Conservation (phyloP, 148 eudicot species). For the Selenicereus undatus region DNA sequence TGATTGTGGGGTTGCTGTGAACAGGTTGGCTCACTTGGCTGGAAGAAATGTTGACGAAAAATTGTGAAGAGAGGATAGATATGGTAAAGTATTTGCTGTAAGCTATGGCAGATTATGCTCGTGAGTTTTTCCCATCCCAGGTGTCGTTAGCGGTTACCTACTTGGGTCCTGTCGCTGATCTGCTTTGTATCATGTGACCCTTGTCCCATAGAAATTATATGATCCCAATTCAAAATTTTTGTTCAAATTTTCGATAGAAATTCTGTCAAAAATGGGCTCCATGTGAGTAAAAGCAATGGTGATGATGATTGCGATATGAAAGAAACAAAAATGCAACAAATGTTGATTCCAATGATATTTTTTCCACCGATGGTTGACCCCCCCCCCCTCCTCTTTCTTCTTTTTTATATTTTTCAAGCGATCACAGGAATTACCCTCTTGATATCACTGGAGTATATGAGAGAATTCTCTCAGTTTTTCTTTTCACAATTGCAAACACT, state of each 20-base stretch:
- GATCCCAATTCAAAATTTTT: slow-evolving; percentile 28
- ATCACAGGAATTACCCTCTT: no score
- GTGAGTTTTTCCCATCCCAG: slow-evolving; percentile 18
- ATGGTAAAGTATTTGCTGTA: slow-evolving; percentile 25
- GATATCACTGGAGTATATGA: background rate
- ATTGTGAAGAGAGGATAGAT: slow-evolving; percentile 22
- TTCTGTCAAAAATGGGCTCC: slow-evolving; percentile 19
- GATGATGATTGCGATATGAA: slow-evolving; percentile 16
- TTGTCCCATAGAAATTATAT: slow-evolving; percentile 51
- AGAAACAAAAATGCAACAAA: slow-evolving; percentile 12
- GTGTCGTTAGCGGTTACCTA: slow-evolving; percentile 9
- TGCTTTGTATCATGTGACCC: slow-evolving; percentile 47
- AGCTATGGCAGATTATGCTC: slow-evolving; percentile 18
- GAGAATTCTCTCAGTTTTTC: no score
- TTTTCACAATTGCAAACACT: background rate
- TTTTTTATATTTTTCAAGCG: no score
- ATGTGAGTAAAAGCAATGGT: slow-evolving; percentile 17
- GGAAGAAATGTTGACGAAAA: slow-evolving; percentile 18
- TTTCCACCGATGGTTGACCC: background rate
- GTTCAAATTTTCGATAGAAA: slow-evolving; percentile 28
- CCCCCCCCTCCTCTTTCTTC: background rate
- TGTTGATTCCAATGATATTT: slow-evolving; percentile 11
- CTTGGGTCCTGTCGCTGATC: slow-evolving; percentile 30
- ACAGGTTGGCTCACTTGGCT: slow-evolving; percentile 13
- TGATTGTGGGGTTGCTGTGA: background rate